A percentile compares a stretch with the other conserved stretches of the same genome.
These are phyloP conservation scores for Penicillium cinerascens DNA, from an alignment of 495 filamentous ascomycete genomes.

Conservation along the genomic window DNA sequence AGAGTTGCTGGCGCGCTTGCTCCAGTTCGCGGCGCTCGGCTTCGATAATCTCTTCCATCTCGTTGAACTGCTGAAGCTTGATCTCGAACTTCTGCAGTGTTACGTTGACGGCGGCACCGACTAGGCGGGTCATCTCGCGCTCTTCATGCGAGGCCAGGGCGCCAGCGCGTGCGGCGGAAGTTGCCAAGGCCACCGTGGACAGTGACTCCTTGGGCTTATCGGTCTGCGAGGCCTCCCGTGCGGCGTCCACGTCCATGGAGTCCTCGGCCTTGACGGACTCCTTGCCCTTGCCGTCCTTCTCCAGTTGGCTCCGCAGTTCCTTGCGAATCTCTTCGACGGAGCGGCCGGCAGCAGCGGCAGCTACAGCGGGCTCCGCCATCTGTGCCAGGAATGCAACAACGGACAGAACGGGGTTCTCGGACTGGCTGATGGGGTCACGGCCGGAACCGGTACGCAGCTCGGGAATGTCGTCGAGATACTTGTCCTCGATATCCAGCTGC, in stretches of 20 bases:
- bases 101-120: conserved; percentile 79
- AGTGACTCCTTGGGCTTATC: conserved; percentile 47
- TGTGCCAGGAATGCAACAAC: conserved; percentile 89
- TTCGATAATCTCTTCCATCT: conserved; percentile 88
- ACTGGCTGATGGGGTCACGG: conserved; percentile 78
- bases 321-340: conserved; percentile 81
- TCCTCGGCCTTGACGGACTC: conserved; percentile 60
- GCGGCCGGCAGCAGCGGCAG: conserved; percentile 81
- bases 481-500: conserved; percentile 85
- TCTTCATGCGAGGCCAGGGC: conserved; percentile 93
- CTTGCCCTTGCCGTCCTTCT: conserved; percentile 57
- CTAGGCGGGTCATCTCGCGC: conserved; percentile 88
- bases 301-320: conserved; percentile 67
- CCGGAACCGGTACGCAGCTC: conserved; percentile 64
- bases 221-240: conserved; percentile 26
- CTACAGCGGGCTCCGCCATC: conserved; percentile 81
- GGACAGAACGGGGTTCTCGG: conserved; percentile 92
- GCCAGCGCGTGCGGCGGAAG: conserved; percentile 78
- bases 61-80: conserved; percentile 88
- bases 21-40: conserved; percentile 92
- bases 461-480: conserved; percentile 75
- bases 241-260: conserved; percentile 63
- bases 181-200: conserved; percentile 75
- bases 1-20: conserved; percentile 83
- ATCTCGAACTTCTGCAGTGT: conserved; percentile 80